phyloP scores from a whole-genome alignment of 495 filamentous ascomycete species.

The Aspergillus asperescens region DNA sequence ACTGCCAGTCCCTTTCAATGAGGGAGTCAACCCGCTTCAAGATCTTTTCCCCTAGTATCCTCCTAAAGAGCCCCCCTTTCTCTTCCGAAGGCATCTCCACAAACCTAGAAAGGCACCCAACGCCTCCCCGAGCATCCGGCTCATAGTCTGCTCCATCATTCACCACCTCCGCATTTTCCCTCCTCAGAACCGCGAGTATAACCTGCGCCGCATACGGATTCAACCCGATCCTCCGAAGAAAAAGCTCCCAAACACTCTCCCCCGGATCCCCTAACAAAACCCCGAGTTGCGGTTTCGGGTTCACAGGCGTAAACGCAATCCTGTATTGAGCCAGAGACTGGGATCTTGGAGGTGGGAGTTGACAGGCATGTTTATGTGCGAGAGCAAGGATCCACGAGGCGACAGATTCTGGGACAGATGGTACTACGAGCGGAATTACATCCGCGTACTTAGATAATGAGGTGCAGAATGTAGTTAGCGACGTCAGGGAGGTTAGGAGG shows the following conservation, averaged over 20 bases:
- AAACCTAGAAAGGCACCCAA: constrained; percentile 14
- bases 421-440: constrained; percentile 26
- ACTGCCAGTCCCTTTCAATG: constrained; percentile 31
- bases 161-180: neutral
- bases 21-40: constrained; percentile 44
- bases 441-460: constrained; percentile 17
- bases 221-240: constrained; percentile 65
- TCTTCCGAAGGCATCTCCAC: constrained; percentile 19
- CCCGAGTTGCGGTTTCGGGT: constrained; percentile 3
- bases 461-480: constrained; percentile 17
- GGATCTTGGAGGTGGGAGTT: constrained; percentile 2
- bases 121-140: neutral
- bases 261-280: constrained; percentile 15
- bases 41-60: constrained; percentile 49
- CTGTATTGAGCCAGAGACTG: neutral
- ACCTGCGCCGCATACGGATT: constrained; percentile 78
- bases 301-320: constrained; percentile 15
- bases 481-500: constrained; percentile 5
- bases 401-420: constrained; percentile 41
- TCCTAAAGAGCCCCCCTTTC: constrained; percentile 38
- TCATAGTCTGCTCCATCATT: neutral
- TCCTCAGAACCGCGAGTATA: constrained; percentile 39
- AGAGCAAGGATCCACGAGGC: constrained; percentile 29
- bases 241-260: constrained; percentile 68
- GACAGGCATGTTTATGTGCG: constrained; percentile 21